Percentiles rank a stretch among this genome's conserved stretches.
Evolutionary conservation across 2,329 filamentous ascomycete species (phyloP).

Genomic region (Neopestalotiopsis sp.): DNA sequence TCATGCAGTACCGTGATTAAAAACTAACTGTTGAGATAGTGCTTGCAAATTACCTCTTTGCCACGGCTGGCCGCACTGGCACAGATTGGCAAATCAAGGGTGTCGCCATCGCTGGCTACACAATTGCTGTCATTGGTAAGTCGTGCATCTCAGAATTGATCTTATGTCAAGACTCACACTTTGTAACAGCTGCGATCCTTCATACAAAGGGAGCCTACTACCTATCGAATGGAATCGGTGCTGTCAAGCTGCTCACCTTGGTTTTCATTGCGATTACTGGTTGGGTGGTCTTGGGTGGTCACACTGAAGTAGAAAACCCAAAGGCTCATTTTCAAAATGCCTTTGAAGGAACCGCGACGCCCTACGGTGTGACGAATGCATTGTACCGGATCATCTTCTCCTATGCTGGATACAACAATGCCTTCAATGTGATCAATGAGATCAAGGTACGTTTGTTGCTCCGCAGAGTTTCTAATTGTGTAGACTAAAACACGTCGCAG

Average conservation of each 20-base stretch:
- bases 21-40: neutral
- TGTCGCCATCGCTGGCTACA: constrained; percentile 19
- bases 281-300: constrained; percentile 56
- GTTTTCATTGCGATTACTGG: constrained; percentile 54
- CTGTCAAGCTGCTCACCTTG: constrained; percentile 57
- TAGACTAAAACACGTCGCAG: constrained; percentile 32
- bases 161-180: neutral
- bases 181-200: constrained; percentile 44
- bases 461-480: neutral
- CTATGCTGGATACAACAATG: constrained; percentile 63
- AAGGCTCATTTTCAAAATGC: constrained; percentile 50
- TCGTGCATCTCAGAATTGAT: neutral
- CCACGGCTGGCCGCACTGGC: neutral
- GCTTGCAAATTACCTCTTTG: constrained; percentile 18
- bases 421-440: constrained; percentile 68
- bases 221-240: constrained; percentile 51
- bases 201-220: constrained; percentile 51
- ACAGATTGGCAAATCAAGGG: constrained; percentile 20
- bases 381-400: constrained; percentile 65
- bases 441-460: constrained; percentile 46
- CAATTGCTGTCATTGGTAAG: constrained; percentile 15
- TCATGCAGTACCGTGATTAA: neutral
- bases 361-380: constrained; percentile 51
- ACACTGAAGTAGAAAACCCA: constrained; percentile 49
- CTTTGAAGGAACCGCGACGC: constrained; percentile 46